phyloP scores from a whole-genome alignment of 495 filamentous ascomycete species.

The Xylaria castorea region DNA sequence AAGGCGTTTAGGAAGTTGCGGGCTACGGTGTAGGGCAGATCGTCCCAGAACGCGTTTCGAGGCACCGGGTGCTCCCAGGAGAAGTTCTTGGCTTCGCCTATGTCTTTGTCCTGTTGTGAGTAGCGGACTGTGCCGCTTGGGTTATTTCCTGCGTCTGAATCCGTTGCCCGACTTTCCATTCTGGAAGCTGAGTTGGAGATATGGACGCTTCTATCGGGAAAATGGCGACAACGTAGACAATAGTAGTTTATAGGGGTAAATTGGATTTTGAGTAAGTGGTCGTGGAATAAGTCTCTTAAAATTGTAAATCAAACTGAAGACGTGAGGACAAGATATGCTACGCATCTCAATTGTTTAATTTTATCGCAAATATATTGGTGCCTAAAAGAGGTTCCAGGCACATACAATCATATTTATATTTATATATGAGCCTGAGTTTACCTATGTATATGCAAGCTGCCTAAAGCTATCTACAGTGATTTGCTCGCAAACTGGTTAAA shows the following conservation, averaged over 20 bases:
- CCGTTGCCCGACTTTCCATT: not conserved
- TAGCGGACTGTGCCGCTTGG: not conserved
- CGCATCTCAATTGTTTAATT: not conserved
- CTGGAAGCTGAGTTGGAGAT: not conserved
- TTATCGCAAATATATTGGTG: not conserved
- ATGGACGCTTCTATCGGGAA: not conserved
- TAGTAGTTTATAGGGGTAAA: not conserved
- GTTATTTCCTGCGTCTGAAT: not conserved
- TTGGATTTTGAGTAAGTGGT: not conserved
- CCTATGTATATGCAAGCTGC: too few relatives aligned
- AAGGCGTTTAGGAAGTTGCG: not conserved
- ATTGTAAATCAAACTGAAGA: not conserved
- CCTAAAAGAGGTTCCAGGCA: not conserved
- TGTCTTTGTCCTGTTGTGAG: not conserved
- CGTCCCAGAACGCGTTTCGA: not conserved
- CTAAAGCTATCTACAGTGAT: too few relatives aligned
- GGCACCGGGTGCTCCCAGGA: not conserved
- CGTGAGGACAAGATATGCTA: not conserved
- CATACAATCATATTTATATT: too few relatives aligned
- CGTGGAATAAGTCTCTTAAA: not conserved
- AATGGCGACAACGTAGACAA: too few relatives aligned
- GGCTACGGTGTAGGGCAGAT: not conserved
- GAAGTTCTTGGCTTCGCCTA: not conserved
- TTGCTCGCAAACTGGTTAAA: too few relatives aligned
- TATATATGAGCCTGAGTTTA: too few relatives aligned